Evolutionary conservation across 176 grass and related monocot species (phyloP).

Genomic region (Neostapfia colusana): DNA sequence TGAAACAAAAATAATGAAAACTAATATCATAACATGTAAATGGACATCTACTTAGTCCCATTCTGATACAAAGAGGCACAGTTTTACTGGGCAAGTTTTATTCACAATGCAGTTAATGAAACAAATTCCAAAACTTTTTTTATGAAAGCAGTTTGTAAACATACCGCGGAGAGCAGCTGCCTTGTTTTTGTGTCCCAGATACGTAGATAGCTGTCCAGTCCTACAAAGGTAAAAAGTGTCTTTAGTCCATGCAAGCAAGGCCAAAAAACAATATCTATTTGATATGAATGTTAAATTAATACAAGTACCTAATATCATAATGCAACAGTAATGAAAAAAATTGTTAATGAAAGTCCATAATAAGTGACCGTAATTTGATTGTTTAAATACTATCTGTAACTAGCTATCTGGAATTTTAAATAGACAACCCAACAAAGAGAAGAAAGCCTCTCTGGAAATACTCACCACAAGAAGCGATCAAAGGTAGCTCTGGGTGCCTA

Average conservation of each 20-base stretch:
- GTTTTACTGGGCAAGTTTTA: not conserved
- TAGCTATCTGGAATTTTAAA: not conserved
- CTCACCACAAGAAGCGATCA: conserved; percentile 96
- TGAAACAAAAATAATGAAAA: not conserved
- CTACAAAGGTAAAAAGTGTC: conserved; percentile 46
- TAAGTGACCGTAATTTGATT: not conserved
- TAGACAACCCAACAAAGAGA: not conserved
- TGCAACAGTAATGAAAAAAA: conserved; percentile 1
- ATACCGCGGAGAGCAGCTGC: conserved; percentile 75
- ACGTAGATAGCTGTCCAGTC: conserved; percentile 78
- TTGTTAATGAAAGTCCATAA: not conserved
- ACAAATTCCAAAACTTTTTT: not conserved
- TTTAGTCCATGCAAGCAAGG: conserved; percentile 18
- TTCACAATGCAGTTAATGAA: not conserved
- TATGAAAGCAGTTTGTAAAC: conserved; percentile 14
- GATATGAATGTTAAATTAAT: not conserved
- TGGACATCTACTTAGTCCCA: not conserved
- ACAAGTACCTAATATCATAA: not conserved
- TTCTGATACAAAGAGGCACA: conserved; percentile 4
- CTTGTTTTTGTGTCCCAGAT: conserved; percentile 93
- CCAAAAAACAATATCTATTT: not conserved
- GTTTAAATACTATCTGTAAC: not conserved
- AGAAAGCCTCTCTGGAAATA: not conserved
- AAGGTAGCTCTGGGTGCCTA: conserved; percentile 72
- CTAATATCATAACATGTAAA: not conserved